Percentiles rank a stretch among this genome's conserved stretches.
Evolutionary conservation across 208 protist genomes (phyloP).

Genomic region (Crithidia bombi): DNA sequence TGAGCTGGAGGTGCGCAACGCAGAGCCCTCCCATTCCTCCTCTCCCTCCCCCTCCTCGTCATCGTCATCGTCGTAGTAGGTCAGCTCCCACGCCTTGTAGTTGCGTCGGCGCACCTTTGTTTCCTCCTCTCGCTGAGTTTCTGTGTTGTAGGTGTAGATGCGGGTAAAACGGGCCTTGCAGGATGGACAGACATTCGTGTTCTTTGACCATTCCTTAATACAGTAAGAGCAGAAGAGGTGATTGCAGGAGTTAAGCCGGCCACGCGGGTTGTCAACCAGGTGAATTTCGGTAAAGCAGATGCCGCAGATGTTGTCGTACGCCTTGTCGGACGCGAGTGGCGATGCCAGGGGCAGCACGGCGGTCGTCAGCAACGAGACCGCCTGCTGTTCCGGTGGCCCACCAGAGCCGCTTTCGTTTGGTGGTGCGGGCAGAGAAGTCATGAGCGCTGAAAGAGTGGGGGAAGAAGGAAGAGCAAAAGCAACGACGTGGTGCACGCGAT

Average conservation of each 20-base stretch:
- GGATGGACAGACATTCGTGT: slow-evolving; percentile 84
- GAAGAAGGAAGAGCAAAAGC: too few relatives aligned
- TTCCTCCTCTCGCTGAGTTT: slow-evolving; percentile 42
- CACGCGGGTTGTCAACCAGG: slow-evolving; percentile 73
- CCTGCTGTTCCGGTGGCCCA: neutral
- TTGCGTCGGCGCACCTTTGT: slow-evolving; percentile 86
- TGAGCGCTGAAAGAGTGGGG: too few relatives aligned
- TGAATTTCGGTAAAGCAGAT: slow-evolving; percentile 86
- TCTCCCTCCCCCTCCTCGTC: slow-evolving; percentile 27
- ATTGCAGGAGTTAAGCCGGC: slow-evolving; percentile 82
- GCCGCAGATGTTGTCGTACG: slow-evolving; percentile 66
- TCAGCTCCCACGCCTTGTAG: slow-evolving; percentile 53
- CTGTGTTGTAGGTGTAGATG: slow-evolving; percentile 47
- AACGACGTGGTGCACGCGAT: too few relatives aligned
- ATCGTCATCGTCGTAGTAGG: slow-evolving; percentile 47
- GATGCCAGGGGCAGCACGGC: neutral
- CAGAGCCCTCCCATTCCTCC: slow-evolving; percentile 12
- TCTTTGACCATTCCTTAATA: slow-evolving; percentile 83
- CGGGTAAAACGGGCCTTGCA: slow-evolving; percentile 89
- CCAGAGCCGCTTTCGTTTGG: neutral
- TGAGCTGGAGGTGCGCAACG: neutral
- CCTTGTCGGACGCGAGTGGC: neutral
- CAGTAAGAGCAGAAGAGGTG: slow-evolving; percentile 87
- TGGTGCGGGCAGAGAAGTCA: neutral
- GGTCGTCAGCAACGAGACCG: neutral